Base-by-base conservation (phyloP, 805 yeast species). In the Zygosaccharomyces bailii region DNA sequence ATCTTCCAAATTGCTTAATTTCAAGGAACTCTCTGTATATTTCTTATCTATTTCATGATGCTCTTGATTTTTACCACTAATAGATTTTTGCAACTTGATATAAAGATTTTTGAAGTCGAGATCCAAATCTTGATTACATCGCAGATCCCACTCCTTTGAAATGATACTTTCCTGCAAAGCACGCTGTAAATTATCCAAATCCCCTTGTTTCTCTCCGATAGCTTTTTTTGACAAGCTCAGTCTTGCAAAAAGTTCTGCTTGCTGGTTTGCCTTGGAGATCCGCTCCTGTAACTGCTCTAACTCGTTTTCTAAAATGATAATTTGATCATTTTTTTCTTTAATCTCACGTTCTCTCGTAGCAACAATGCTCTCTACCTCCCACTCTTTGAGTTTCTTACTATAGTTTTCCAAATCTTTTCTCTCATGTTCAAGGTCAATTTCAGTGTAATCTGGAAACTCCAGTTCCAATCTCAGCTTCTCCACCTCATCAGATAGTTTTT, bases 231-330 rank as follows among this genome's bases (percentile, higher is more conserved):
- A 34, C 35, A 80, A 55, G 0, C 73, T 68, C 3, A 79, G 55
- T 49, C 76, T 79, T 0, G 87, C 83, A 48, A 76, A 68, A 2
- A 72, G 54, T 39, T 81, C 89, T 0, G 84, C 69, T 55, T 78
- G 83, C 53, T 74, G 73, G 52, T 77, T 82, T 3, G 76, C 72
- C 11, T 67, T 63, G 4, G 76, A 57, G 10, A 86, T 68, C 16
- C 77, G 73, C 13, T 70, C 70, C 44, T 75, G 74, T 11, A 80
- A 54, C 0, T 69, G 70, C 7, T 86, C 93, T 8, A 80, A 56
- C 17, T 73, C 71, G 14, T 57, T 52, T 50, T 77, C 81, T 3
- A 70, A 17, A 2, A 56, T 33, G 2, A 61, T 39, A 6, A 79
- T 62, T 25, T 65, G 55, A 8, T 57, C 53, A 34, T 76, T 74